Base-by-base conservation (phyloP, 2,329 filamentous ascomycete genomes). In the Colletotrichum noveboracense region DNA sequence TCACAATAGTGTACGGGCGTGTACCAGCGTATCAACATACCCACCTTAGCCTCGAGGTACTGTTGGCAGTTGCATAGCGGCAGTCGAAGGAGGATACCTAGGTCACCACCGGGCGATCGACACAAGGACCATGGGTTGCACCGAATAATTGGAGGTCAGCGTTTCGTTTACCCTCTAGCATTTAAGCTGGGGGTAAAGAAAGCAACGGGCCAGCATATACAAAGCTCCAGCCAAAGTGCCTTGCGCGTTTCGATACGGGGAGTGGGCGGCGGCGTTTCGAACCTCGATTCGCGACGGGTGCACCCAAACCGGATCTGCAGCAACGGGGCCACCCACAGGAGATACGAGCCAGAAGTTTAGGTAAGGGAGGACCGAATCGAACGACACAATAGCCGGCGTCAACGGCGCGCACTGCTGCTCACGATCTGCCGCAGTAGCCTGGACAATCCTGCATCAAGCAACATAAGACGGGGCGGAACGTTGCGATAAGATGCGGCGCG, bases 291-390 rank as follows among this genome's bases (percentile, higher is more conserved):
- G 38, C 26, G 30, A 24, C 68, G 52, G 43, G 36, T 52, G 28
- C 24, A 52, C 34, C 30, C 61, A 67, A 62, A 43, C 56, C 68
- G 72, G 69, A 75, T 72, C 69, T 71, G 62, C n/a, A 74, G 34
- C 60, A 73, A 38, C 32, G 38, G 58, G 58, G 43, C 9, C n/a
- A 38, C 30, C 34, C 16, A 26, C 62, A n/a, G 5, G 21, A 38
- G n/a, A 36, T 61, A 62, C 55, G 26, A 69, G 65, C 55, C 36
- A 36, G 36, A 30, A 36, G 28, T 26, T 52, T 21, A 21, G 43
- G 43, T 21, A 52, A 62, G 43, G 32, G 14, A 36, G 21, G 28
- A 24, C 28, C 67, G 26, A 74, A 71, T 52, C 6, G 21, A 60
- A 71, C 18, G 30, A 24, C 48, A 58, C 66, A 38, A 28, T 13